These are phyloP conservation scores for Mycena haematopus DNA, from an alignment of 768 basidiomycete genomes.

Conservation along the genomic window DNA sequence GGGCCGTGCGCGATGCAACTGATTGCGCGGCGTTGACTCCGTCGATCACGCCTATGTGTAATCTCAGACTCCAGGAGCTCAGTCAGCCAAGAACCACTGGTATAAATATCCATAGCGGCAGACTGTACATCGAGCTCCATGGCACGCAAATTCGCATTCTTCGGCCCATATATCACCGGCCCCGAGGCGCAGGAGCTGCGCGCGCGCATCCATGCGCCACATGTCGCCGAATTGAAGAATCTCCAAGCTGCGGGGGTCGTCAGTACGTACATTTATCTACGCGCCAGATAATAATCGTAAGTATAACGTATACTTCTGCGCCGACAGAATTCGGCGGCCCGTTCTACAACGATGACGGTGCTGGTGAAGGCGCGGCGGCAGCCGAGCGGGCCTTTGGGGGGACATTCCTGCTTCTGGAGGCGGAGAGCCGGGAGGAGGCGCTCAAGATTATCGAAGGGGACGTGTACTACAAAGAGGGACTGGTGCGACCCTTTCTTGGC, in stretches of 20 bases:
- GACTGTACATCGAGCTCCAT: not conserved
- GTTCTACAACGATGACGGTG: conserved; percentile 16
- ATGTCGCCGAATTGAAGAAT: conserved; percentile 4
- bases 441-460: conserved; percentile 16
- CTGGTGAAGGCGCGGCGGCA: conserved; percentile 12
- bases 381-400: conserved; percentile 20
- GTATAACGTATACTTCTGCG: no score
- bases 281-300: no score
- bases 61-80: no score
- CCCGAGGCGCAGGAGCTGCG: conserved; percentile 11
- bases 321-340: conserved; percentile 24
- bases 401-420: conserved; percentile 22
- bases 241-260: not conserved
- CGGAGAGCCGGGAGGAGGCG: conserved; percentile 15
- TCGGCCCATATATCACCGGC: conserved; percentile 24
- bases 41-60: no score
- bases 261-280: conserved; percentile 8
- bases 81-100: no score
- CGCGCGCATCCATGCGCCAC: not conserved
- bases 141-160: conserved; percentile 23
- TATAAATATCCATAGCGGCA: no score
- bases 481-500: not conserved
- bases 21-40: no score
- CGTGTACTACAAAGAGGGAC: conserved; percentile 10
- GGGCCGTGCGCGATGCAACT: no score